Conservation (phyloP, 805 yeast species). For the Pichia rugopelliculosa region DNA sequence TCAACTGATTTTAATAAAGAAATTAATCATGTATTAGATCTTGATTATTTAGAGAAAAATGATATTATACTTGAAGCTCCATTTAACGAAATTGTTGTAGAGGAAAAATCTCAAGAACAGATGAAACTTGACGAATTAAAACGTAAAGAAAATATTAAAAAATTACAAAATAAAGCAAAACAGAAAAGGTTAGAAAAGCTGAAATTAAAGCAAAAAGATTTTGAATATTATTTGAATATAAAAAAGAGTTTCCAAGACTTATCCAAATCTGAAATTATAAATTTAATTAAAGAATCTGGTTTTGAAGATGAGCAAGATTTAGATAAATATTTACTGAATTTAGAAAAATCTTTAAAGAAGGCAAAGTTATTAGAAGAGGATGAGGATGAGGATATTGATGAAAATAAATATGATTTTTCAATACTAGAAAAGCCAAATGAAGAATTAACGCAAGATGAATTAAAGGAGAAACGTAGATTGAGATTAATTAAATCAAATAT, state of each 20-base stretch:
- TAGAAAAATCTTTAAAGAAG: slow-evolving; percentile 63
- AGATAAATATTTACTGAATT: slow-evolving; percentile 50
- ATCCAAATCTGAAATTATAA: slow-evolving; percentile 46
- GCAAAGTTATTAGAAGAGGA: slow-evolving; percentile 55
- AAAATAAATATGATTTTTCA: slow-evolving; percentile 54
- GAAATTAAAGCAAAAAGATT: slow-evolving; percentile 73
- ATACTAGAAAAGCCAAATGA: slow-evolving; percentile 80
- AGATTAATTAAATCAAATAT: slow-evolving; percentile 73
- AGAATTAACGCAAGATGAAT: slow-evolving; percentile 67
- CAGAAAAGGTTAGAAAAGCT: slow-evolving; percentile 74
- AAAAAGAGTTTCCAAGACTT: slow-evolving; percentile 43
- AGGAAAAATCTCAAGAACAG: slow-evolving; percentile 80
- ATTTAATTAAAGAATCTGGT: slow-evolving; percentile 60
- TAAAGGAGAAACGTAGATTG: slow-evolving; percentile 84
- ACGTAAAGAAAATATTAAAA: slow-evolving; percentile 75
- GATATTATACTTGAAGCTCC: slow-evolving; percentile 83
- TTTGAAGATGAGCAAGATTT: slow-evolving; percentile 71
- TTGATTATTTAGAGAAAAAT: slow-evolving; percentile 56
- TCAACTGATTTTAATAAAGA: slow-evolving; percentile 64
- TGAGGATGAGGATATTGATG: slow-evolving; percentile 35
- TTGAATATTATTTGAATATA: slow-evolving; percentile 57
- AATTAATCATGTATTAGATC: slow-evolving; percentile 44
- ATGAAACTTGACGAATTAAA: slow-evolving; percentile 67
- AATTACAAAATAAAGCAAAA: slow-evolving; percentile 90
- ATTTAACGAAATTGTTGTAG: slow-evolving; percentile 53